Evolutionary conservation across 352 stramenopile genomes (phyloP), one percentile per base, ranked within the genome.

Genomic region (Phytophthora tentaculata): DNA sequence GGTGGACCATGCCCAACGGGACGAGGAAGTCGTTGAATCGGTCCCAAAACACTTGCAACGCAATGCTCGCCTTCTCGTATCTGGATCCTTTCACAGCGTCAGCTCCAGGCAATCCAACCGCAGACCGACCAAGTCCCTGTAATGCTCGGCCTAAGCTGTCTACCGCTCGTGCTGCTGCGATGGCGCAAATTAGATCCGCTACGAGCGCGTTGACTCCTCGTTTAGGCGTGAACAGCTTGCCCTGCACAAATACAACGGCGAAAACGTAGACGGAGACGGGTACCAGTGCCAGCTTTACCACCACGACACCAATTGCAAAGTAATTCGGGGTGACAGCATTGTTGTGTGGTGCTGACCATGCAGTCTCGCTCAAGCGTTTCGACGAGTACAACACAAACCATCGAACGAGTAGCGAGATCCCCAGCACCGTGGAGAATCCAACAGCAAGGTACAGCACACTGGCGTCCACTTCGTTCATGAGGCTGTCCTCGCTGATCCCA

Each of bases 21-120:
- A 32, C 56, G 2, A 77, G 64, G 35, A 77, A 77, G 60, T 74
- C 69, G 56, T 77, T 77, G 26, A 77, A 63, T 6, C 69, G 65
- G 23, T 77, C 69, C 69, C 69, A 77, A 28, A 77, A 71, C 54
- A 77, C 64, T 26, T 77, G 69, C 22, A 77, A 24, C 12, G 69
- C 65, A 20, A 72, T 77, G 32, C 68, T 77, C 13, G 68, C 59
- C 23, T 71, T 74, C 37, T 64, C 59, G 20, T 67, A 61, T 5
- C 35, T 60, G 28, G 69, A 67, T 2, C 68, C 56, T 19, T 52
- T 61, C 22, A 71, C 37, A 24, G 56, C 28, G 45, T 74, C 52
- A 41, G 69, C 47, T 43, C 54, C 43, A 39, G 47, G 45, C 22
- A 62, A 17, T 0, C 59, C 43, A 61, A 62, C 45, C 8, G 61